Evolutionary conservation across 2,329 filamentous ascomycete genomes (phyloP).

Genomic region (Botryotinia globosa): DNA sequence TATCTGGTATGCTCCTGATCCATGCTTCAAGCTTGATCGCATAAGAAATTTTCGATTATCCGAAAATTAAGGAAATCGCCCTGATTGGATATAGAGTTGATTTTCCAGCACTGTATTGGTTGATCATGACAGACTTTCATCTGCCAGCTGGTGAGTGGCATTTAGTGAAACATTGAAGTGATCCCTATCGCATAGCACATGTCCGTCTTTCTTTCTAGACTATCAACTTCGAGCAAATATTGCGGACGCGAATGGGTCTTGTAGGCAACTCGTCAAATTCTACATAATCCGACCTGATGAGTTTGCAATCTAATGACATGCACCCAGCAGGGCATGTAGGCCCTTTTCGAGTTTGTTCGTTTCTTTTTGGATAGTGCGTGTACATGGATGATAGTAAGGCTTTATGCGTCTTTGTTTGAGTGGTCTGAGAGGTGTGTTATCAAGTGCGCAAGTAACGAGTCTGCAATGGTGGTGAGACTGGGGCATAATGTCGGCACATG

Average conservation of each 20-base stretch:
- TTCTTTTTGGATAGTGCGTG: not conserved
- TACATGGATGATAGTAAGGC: not conserved
- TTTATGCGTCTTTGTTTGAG: not conserved
- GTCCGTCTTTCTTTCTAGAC: too few relatives aligned
- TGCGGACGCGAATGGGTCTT: not conserved
- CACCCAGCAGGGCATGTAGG: not conserved
- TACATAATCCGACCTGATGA: fast-evolving
- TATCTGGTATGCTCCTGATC: conserved; percentile 25
- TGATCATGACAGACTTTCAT: not conserved
- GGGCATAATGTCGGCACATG: not conserved
- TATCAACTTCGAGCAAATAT: not conserved
- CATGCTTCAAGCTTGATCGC: conserved; percentile 16
- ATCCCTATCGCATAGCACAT: not conserved
- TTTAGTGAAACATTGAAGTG: not conserved
- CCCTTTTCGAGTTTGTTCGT: too few relatives aligned
- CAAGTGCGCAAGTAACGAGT: not conserved
- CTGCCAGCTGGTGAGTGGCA: not conserved
- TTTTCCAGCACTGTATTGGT: not conserved
- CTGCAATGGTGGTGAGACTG: not conserved
- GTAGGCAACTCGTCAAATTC: too few relatives aligned
- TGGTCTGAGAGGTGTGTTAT: not conserved
- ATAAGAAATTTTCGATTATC: not conserved
- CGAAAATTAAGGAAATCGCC: not conserved
- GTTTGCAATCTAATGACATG: not conserved
- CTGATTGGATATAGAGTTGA: not conserved